phyloP scores from a whole-genome alignment of 2,329 filamentous ascomycete genomes.

The Ceratocystis ficicola region DNA sequence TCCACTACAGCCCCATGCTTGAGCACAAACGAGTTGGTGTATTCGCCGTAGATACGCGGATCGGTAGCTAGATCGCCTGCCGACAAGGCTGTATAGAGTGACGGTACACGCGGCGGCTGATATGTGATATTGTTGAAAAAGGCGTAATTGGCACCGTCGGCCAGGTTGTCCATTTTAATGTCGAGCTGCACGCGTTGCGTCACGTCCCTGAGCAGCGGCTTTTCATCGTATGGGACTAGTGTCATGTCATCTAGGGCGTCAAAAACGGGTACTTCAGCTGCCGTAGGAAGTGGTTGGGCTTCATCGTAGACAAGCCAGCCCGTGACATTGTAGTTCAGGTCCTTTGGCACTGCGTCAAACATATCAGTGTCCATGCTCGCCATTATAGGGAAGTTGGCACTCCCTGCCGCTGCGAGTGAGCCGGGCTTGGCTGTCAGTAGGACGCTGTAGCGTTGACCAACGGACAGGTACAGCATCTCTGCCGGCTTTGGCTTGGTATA shows the following conservation, averaged over 20 bases:
- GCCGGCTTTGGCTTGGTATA: constrained; percentile 51
- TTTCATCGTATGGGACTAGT: constrained; percentile 56
- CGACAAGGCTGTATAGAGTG: constrained; percentile 63
- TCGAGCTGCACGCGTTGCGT: constrained; percentile 52
- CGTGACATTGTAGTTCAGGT: constrained; percentile 56
- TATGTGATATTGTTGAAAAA: constrained; percentile 73
- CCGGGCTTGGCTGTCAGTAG: constrained; percentile 45
- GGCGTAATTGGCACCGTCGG: constrained; percentile 48
- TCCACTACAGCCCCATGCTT: constrained; percentile 57
- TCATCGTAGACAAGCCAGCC: constrained; percentile 51
- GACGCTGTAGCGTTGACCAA: constrained; percentile 55
- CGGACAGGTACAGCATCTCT: constrained; percentile 51
- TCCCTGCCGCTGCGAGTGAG: constrained; percentile 29
- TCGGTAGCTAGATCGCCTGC: constrained; percentile 47
- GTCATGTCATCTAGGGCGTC: constrained; percentile 57
- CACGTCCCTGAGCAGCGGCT: constrained; percentile 47
- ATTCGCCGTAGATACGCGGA: constrained; percentile 50
- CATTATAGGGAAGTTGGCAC: constrained; percentile 54
- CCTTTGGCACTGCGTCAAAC: constrained; percentile 55
- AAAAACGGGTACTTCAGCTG: constrained; percentile 48
- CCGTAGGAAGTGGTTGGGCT: constrained; percentile 34
- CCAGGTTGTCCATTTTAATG: constrained; percentile 50
- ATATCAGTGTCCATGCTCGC: constrained; percentile 53
- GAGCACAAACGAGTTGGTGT: constrained; percentile 56
- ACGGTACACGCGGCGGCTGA: constrained; percentile 60